Evolutionary conservation across 2,329 filamentous ascomycete genomes (phyloP), one percentile per base, ranked within the genome.

Genomic region (Ophiostoma australiae): DNA sequence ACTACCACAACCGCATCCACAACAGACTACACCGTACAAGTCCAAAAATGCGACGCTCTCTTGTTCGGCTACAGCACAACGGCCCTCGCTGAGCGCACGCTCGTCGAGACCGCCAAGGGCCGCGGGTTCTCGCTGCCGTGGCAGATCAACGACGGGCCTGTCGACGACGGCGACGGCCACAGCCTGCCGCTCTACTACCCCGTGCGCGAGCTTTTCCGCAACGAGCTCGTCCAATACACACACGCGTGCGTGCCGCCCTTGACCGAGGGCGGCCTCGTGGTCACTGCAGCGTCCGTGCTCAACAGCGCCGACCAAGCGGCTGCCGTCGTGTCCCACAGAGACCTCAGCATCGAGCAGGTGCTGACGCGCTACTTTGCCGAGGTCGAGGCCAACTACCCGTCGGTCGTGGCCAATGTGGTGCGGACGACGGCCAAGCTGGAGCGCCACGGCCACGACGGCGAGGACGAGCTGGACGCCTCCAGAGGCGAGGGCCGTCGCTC

Each of bases 381-480:
- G 58, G 92, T 97, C 20, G 94, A 97, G 78, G 87, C 88, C 74
- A 91, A 90, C 72, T 97, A 96, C 77, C 92, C 94, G 3, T 92
- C 91, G 70, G 93, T 98, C 71, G 94, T 99, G 75, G 91, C 94
- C 41, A 99, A 99, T 78, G 95, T 99, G 11, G 94, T 97, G 5
- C 88, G 93, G 73, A 99, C 94, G 44, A 90, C 91, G n/a, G 90
- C 89, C 69, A 97, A 96, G 80, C 84, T 98, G 58, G 83, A 89
- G 66, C 81, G 87, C 35, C 66, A 63, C 11, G 31, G 58, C 1
- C 58, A 63, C 13, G 33, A 33, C 61, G 55, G 39, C 15, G 17
- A 37, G 3, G 65, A 23, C 7, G 65, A 17, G 35, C 17, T 41
- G 31, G 20, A 67, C 20, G 65, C 37, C 13, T 7, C 58, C 13